phyloP scores from a whole-genome alignment of 305 asterid genomes.

The Fraxinus dipetala region DNA sequence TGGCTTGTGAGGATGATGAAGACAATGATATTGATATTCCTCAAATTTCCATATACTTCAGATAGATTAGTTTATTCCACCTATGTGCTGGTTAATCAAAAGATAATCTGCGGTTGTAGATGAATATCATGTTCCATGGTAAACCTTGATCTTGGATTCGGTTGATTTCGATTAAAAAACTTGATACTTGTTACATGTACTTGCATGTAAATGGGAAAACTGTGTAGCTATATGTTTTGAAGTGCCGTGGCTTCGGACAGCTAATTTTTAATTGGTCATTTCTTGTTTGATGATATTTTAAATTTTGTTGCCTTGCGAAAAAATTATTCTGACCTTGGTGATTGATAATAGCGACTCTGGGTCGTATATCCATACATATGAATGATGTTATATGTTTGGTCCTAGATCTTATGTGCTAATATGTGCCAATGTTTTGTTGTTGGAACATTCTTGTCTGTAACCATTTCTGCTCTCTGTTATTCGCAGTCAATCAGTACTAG shows the following conservation, averaged over 20 bases:
- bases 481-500: neutral
- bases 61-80: conserved; percentile 23
- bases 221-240: conserved; percentile 14
- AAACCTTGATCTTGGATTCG: neutral
- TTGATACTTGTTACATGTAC: neutral
- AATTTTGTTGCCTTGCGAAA: neutral
- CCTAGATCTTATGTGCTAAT: neutral
- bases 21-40: conserved; percentile 56
- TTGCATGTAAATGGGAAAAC: neutral
- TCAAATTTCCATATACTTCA: conserved; percentile 48
- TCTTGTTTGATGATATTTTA: neutral
- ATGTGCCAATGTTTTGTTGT: neutral
- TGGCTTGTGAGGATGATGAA: conserved; percentile 62
- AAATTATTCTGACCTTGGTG: neutral
- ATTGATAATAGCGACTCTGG: neutral
- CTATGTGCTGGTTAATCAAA: neutral
- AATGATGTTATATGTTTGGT: neutral
- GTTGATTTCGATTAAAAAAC: conserved; percentile 3
- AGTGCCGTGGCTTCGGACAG: neutral
- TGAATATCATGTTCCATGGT: conserved; percentile 2
- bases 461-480: neutral
- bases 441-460: neutral
- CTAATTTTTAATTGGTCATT: neutral
- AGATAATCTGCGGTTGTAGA: conserved; percentile 5
- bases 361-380: neutral